These are phyloP conservation scores for Solanum virginianum DNA, from an alignment of 257 asterid genomes.

Conservation along the genomic window DNA sequence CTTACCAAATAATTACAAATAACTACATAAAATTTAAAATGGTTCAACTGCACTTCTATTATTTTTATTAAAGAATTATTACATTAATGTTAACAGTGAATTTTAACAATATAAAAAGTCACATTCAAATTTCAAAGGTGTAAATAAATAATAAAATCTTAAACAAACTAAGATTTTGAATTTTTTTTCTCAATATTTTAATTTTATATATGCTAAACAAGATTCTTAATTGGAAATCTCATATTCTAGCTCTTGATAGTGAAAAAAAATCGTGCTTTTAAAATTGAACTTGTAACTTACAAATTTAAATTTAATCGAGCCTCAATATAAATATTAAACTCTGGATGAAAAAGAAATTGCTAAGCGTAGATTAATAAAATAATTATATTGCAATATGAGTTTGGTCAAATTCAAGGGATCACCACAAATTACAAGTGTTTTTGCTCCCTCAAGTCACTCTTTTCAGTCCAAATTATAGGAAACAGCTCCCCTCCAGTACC, in stretches of 20 bases:
- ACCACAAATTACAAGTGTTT: background rate
- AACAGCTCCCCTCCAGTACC: too few relatives aligned
- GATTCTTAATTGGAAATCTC: background rate
- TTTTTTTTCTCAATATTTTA: background rate
- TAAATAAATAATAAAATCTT: background rate
- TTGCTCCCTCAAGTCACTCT: background rate
- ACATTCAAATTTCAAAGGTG: background rate
- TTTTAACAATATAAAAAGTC: background rate
- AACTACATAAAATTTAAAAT: background rate
- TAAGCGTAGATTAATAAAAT: background rate
- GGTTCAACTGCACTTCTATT: background rate
- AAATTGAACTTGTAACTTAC: fast-evolving
- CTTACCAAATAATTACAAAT: too few relatives aligned
- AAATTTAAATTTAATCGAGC: background rate
- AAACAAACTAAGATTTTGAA: background rate
- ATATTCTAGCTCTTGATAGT: background rate
- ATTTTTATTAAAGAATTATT: background rate
- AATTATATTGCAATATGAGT: background rate
- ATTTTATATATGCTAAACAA: background rate
- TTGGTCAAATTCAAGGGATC: background rate
- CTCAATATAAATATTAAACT: background rate
- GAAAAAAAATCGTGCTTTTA: background rate
- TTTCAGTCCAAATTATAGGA: background rate
- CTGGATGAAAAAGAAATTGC: background rate
- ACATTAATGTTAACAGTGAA: background rate